These are phyloP conservation scores for Pichia sp. DNA, from an alignment of 1,139 yeast species.

Conservation along the genomic window DNA sequence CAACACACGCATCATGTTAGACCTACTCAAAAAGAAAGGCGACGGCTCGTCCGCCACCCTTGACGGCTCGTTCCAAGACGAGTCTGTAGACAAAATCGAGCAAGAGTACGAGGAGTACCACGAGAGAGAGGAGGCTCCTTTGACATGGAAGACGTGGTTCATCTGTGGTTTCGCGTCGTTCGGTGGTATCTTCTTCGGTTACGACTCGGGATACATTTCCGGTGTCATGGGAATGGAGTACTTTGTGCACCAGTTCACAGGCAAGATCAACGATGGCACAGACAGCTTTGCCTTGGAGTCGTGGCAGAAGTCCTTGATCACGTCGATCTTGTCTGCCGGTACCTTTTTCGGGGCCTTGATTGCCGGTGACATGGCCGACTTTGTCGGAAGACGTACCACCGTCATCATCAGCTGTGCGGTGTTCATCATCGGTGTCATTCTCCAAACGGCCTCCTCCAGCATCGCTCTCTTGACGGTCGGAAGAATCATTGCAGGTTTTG, in stretches of 20 bases:
- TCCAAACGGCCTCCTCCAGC: slow-evolving; percentile 54
- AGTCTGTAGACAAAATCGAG: slow-evolving; percentile 7
- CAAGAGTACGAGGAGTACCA: slow-evolving; percentile 2
- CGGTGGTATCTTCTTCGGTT: slow-evolving; percentile 57
- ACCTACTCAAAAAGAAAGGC: not conserved
- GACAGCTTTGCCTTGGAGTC: slow-evolving; percentile 25
- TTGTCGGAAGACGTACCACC: slow-evolving; percentile 56
- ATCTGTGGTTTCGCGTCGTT: slow-evolving; percentile 43
- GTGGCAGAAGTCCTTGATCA: slow-evolving; percentile 44
- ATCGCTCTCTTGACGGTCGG: slow-evolving; percentile 51
- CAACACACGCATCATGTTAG: not conserved
- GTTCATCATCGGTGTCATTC: slow-evolving; percentile 55
- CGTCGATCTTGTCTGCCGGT: slow-evolving; percentile 54
- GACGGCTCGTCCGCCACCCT: not conserved
- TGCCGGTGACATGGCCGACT: slow-evolving; percentile 56
- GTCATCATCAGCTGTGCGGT: slow-evolving; percentile 50
- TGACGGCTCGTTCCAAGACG: slow-evolving; percentile 3
- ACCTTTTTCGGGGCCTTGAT: slow-evolving; percentile 54
- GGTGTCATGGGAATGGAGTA: slow-evolving; percentile 54
- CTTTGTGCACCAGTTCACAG: slow-evolving; percentile 39
- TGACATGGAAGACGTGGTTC: slow-evolving; percentile 32
- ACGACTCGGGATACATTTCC: slow-evolving; percentile 57
- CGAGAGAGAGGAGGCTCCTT: slow-evolving; percentile 33
- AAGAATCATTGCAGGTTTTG: slow-evolving; percentile 59
- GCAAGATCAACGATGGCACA: slow-evolving; percentile 24